Base-by-base conservation (phyloP, 2,329 filamentous ascomycete species). In the Orbilia brochopaga region DNA sequence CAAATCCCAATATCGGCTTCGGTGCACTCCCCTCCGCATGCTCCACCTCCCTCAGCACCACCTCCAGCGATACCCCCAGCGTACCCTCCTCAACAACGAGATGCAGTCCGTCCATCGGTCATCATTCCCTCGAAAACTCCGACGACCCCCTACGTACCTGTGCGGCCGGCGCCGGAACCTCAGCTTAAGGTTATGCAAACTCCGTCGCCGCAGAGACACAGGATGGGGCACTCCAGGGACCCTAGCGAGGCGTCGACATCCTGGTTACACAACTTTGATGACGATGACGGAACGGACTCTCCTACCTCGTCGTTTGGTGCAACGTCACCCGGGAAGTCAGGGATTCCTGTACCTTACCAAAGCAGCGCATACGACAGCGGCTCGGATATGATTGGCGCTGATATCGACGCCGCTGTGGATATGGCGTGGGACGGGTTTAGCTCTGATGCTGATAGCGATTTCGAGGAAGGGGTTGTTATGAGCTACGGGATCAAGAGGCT, bases 221-320 rank as follows among this genome's bases (percentile, higher is more conserved):
- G 56, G 27, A 63, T 73, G 44, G 67, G 66, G 2, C 76, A 77
- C 67, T 77, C 76, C n/a, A 75, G 76, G 15, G 74, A 76, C 52
- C 74, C 74, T 10, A 93, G 90, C 77, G 88, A 89, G 73, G 90
- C 92, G 78, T 91, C 90, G 2, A 91, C 90, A 58, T 96, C 92
- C 0, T 96, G 92, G 92, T 81, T 96, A n/a, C 91, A 96, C 78
- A 93, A 91, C 0, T 94, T 95, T 64, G 90, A 96, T 78, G 92
- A 96, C 76, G 96, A 92, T 21, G 90, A 88, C 37, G 89, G 86
- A 17, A 96, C 92, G 0, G 88, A 87, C 2, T 96, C 92, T 0
- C 84, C 90, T 54, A 87, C 88, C 2, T 92, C 90, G 0, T 90
- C 89, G 0, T 80, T 88, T 67, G 85, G 87, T 50, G 75, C 60